phyloP scores from a whole-genome alignment of 805 yeast genomes.

The Kockiozyma suomiensis region DNA sequence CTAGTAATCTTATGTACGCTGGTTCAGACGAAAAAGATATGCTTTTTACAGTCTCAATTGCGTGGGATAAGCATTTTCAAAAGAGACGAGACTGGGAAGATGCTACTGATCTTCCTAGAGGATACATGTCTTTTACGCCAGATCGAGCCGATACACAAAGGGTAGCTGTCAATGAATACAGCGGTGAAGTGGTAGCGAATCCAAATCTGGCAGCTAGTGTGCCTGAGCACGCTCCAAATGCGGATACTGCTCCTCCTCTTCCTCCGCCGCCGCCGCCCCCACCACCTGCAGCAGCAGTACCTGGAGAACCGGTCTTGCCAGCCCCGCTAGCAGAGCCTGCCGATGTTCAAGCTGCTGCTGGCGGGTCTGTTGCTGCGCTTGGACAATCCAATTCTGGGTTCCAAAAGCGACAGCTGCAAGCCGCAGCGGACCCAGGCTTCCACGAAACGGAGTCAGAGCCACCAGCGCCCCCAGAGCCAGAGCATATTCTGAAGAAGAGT shows the following conservation, averaged over 20 bases:
- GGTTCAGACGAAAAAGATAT: slow-evolving; percentile 23
- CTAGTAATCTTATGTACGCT: slow-evolving; percentile 26
- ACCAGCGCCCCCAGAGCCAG: slow-evolving; percentile 7
- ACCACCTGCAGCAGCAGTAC: neutral
- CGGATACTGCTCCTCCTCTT: neutral
- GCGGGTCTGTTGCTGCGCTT: neutral
- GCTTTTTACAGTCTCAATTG: slow-evolving; percentile 24
- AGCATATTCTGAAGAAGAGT: neutral
- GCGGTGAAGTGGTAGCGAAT: neutral
- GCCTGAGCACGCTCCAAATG: neutral
- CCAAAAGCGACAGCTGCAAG: neutral
- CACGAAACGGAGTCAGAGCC: neutral
- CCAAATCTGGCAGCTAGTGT: neutral
- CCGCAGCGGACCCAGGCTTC: neutral
- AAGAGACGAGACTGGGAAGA: slow-evolving; percentile 11
- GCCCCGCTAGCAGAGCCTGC: too few relatives aligned
- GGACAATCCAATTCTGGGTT: neutral
- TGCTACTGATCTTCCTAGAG: neutral
- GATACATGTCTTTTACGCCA: neutral
- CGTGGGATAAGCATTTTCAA: slow-evolving; percentile 26
- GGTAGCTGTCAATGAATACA: neutral
- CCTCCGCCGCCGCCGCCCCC: neutral
- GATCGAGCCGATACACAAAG: neutral
- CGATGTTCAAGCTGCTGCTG: neutral
- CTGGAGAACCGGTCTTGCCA: neutral